Evolutionary conservation across 176 grass and related monocot species (phyloP), one percentile per base, ranked within the genome.

Genomic region (Rhynchospora tenuis): DNA sequence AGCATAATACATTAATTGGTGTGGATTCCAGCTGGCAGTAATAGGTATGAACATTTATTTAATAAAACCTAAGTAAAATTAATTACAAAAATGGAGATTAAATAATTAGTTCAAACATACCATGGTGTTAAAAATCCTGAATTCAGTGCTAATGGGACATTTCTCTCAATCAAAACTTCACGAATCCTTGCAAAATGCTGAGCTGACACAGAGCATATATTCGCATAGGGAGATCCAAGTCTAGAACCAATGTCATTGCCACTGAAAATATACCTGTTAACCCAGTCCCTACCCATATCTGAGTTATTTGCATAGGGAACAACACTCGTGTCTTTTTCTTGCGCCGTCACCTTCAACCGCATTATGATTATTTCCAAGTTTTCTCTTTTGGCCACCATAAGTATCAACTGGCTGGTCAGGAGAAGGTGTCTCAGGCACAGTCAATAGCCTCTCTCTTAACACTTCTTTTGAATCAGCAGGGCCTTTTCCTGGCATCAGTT

Each of bases 81-180:
- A 7, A 77, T 56, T 17, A 56, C 19, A 56, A 55, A 29, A n/a
- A n/a, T n/a, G 27, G 23, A 54, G 56, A 77, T 29, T 31, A 77
- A 55, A 7, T 55, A 47, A 86, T 63, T 57, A 31, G 27, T 80
- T 51, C 2, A 26, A 87, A 64, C 89, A 57, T 89, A 99, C 97
- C 97, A 99, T 73, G 93, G 93, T 68, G 93, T 99, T 83, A 99
- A 83, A 87, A 92, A 99, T 80, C 97, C 97, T 75, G 93, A 93
- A 57, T 91, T 99, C 85, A 99, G 80, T 69, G 91, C 97, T 61
- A 91, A 99, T 2, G 89, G 89, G 11, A 96, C 81, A 81, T 96
- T 99, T 84, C 88, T 99, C 73, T 99, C 93, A 60, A 99, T 93
- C 42, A 99, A 84, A 47, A 96, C 86, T 90, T 99, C 91, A 44